phyloP scores from a whole-genome alignment of 2,329 filamentous ascomycete species.

The Colletotrichum somersetense region DNA sequence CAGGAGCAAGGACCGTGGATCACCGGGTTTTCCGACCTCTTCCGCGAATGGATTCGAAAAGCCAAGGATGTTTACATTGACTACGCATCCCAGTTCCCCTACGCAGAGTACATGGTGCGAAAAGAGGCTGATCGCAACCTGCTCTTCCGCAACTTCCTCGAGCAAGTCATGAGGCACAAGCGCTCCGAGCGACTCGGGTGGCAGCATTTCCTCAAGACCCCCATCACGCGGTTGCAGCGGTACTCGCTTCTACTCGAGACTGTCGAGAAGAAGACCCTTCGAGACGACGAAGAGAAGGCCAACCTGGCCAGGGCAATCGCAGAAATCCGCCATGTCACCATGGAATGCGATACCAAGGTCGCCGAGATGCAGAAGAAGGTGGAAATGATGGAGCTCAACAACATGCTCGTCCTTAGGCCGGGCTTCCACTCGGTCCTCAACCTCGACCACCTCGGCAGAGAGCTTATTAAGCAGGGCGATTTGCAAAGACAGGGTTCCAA shows the following conservation, averaged over 20 bases:
- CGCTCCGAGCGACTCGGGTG: constrained; percentile 87
- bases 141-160: constrained; percentile 87
- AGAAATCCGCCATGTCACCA: constrained; percentile 89
- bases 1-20: constrained; percentile 98
- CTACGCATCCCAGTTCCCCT: constrained; percentile 89
- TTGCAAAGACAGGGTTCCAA: constrained; percentile 89
- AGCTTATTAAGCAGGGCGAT: constrained; percentile 90
- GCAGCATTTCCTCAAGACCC: constrained; percentile 94
- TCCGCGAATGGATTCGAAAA: constrained; percentile 98
- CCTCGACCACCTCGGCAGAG: constrained; percentile 91
- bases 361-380: constrained; percentile 94
- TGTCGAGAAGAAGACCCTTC: constrained; percentile 84
- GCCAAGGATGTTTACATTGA: constrained; percentile 90
- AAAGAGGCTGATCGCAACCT: constrained; percentile 88
- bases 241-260: constrained; percentile 87
- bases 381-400: constrained; percentile 84
- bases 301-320: constrained; percentile 88
- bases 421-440: constrained; percentile 92
- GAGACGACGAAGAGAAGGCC: constrained; percentile 89
- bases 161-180: constrained; percentile 82
- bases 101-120: constrained; percentile 84
- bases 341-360: constrained; percentile 92
- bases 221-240: constrained; percentile 91
- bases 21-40: constrained; percentile 93
- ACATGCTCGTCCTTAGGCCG: constrained; percentile 86